These are phyloP conservation scores for Pseudofabraea citricarpa DNA, from an alignment of 2,329 filamentous ascomycete species.

Conservation along the genomic window DNA sequence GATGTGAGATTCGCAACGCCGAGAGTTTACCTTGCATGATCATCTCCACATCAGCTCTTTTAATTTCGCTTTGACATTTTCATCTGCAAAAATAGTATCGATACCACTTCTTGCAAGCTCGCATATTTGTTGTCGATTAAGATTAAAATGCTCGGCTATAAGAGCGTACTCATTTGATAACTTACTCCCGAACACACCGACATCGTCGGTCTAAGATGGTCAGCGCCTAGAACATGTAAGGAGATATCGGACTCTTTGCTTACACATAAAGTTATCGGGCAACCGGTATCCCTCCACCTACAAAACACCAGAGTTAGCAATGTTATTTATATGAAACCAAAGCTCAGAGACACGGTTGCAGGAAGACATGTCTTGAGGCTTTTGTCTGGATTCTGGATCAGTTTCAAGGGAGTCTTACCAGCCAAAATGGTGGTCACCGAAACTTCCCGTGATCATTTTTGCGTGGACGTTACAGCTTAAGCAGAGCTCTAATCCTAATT, in stretches of 20 bases:
- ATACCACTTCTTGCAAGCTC: constrained; percentile 56
- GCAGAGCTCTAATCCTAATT: constrained; percentile 69
- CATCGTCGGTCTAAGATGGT: constrained; percentile 66
- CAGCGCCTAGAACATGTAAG: not conserved
- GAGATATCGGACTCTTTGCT: constrained; percentile 31
- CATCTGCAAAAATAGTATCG: constrained; percentile 61
- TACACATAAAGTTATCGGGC: constrained; percentile 64
- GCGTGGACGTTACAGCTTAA: constrained; percentile 78
- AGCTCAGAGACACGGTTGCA: too few species aligned
- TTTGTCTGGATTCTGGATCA: too few species aligned
- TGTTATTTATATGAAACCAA: too few species aligned
- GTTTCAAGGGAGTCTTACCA: too few species aligned
- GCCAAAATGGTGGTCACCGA: constrained; percentile 70
- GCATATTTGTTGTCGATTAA: constrained; percentile 44
- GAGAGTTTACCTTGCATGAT: too few species aligned
- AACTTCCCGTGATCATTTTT: constrained; percentile 63
- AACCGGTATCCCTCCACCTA: constrained; percentile 61
- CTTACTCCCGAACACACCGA: constrained; percentile 73
- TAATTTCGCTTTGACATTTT: constrained; percentile 56
- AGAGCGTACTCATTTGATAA: constrained; percentile 74
- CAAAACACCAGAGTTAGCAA: too few species aligned
- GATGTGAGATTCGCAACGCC: too few species aligned
- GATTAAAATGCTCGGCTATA: constrained; percentile 63
- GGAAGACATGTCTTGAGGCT: too few species aligned
- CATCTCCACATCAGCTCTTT: constrained; percentile 42